Evolutionary conservation across 2,329 filamentous ascomycete species (phyloP).

Genomic region (Didymella glomerata): DNA sequence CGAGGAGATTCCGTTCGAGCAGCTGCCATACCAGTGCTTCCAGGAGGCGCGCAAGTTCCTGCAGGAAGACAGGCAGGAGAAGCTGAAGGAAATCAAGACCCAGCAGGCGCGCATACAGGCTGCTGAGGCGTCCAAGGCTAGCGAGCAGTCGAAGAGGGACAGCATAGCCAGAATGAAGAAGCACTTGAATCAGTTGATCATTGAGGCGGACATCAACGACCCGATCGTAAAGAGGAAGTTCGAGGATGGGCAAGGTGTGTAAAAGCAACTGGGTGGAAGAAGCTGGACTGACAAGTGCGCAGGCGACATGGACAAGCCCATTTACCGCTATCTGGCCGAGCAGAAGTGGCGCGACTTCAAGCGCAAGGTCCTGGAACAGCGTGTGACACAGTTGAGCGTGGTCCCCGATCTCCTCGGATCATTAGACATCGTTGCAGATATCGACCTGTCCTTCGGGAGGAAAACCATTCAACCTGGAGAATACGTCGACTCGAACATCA

Average conservation of each 20-base stretch:
- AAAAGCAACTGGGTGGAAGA: neutral
- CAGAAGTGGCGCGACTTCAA: slow-evolving; percentile 87
- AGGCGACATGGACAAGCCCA: slow-evolving; percentile 96
- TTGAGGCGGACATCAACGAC: slow-evolving; percentile 93
- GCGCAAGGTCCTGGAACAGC: slow-evolving; percentile 80
- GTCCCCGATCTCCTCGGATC: slow-evolving; percentile 86
- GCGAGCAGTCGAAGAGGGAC: slow-evolving; percentile 70
- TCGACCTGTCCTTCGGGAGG: slow-evolving; percentile 80
- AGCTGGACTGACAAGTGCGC: slow-evolving; percentile 21
- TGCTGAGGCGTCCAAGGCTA: slow-evolving; percentile 68
- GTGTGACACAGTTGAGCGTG: slow-evolving; percentile 85
- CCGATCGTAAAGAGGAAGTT: slow-evolving; percentile 92
- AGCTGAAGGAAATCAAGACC: slow-evolving; percentile 74
- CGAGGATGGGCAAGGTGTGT: slow-evolving; percentile 85
- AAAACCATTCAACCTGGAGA: slow-evolving; percentile 77
- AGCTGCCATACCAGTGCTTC: slow-evolving; percentile 96
- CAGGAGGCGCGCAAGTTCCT: slow-evolving; percentile 91
- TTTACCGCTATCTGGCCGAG: slow-evolving; percentile 90
- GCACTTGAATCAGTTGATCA: slow-evolving; percentile 81
- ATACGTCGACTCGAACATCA: slow-evolving; percentile 76
- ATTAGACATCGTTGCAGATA: slow-evolving; percentile 79
- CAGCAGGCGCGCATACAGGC: slow-evolving; percentile 75
- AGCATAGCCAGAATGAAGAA: slow-evolving; percentile 74
- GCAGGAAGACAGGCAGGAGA: slow-evolving; percentile 79
- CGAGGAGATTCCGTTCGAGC: slow-evolving; percentile 82